phyloP scores from a whole-genome alignment of 768 basidiomycete species.

The Mycena floridula region DNA sequence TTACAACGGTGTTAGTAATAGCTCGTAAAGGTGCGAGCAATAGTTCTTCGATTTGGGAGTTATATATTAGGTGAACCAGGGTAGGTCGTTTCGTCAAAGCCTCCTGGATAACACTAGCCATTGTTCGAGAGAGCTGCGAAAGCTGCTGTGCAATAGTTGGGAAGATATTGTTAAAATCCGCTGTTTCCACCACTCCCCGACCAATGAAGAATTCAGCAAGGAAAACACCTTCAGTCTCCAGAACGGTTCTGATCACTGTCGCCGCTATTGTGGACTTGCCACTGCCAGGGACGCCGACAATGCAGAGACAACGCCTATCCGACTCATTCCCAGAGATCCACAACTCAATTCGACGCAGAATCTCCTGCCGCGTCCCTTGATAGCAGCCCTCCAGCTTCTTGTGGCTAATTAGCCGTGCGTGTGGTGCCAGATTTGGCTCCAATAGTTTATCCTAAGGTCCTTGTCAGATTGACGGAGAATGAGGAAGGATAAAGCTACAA shows the following conservation, averaged over 20 bases:
- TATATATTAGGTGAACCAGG: not conserved
- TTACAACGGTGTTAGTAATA: not conserved
- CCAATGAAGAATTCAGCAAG: not conserved
- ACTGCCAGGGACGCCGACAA: not conserved
- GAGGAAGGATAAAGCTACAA: too few relatives aligned
- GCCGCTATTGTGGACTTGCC: not conserved
- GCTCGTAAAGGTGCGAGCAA: not conserved
- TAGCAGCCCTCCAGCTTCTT: too few relatives aligned
- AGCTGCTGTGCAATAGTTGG: not conserved
- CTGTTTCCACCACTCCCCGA: not conserved
- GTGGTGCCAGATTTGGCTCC: too few relatives aligned
- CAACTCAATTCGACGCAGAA: too few relatives aligned
- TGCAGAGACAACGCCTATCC: too few relatives aligned
- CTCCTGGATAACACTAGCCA: not conserved
- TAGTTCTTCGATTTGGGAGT: not conserved
- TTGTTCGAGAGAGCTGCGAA: not conserved
- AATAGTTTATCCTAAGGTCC: too few relatives aligned
- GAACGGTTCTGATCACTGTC: too few relatives aligned
- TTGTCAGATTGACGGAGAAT: too few relatives aligned
- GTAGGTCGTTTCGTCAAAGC: not conserved
- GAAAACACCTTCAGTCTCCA: not conserved
- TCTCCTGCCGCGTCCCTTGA: too few relatives aligned
- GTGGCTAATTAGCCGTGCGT: too few relatives aligned
- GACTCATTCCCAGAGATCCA: too few relatives aligned
- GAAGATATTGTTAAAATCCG: not conserved